These are phyloP conservation scores for Alternaria novae-zelandiae DNA, from an alignment of 2,329 filamentous ascomycete genomes.

Conservation along the genomic window DNA sequence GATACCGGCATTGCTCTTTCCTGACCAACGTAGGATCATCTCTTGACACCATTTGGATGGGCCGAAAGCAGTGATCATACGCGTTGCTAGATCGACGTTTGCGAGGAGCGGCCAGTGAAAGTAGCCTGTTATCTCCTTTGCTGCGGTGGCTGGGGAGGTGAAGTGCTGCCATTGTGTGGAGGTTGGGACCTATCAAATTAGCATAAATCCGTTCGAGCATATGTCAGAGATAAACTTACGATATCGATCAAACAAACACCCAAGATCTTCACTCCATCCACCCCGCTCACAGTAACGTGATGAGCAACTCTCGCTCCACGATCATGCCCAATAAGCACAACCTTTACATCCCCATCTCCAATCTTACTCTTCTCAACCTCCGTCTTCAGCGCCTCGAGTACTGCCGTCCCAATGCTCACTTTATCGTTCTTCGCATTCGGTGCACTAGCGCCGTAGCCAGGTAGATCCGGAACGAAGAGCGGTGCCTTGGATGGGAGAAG, in stretches of 20 bases:
- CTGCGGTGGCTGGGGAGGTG: constrained; percentile 48
- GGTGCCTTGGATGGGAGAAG: constrained; percentile 34
- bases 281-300: constrained; percentile 59
- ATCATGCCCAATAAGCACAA: constrained; percentile 61
- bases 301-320: constrained; percentile 64
- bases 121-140: constrained; percentile 53
- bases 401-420: constrained; percentile 30
- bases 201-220: too few species aligned
- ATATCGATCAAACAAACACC: constrained; percentile 42
- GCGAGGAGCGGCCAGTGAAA: constrained; percentile 68
- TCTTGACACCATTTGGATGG: constrained; percentile 49
- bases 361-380: constrained; percentile 23
- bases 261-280: constrained; percentile 48
- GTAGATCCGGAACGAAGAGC: constrained; percentile 41
- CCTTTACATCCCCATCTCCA: constrained; percentile 14
- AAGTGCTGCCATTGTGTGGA: constrained; percentile 60
- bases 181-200: constrained; percentile 56
- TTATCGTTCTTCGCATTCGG: constrained; percentile 38
- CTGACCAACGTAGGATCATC: constrained; percentile 49
- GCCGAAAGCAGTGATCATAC: constrained; percentile 56
- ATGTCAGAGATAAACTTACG: constrained; percentile 12
- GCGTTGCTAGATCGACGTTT: constrained; percentile 59
- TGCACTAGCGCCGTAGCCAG: constrained; percentile 40
- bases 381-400: constrained; percentile 33
- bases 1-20: constrained; percentile 14